These are phyloP conservation scores for Aspergillus nidulans DNA, from an alignment of 495 filamentous ascomycete genomes.

Conservation along the genomic window DNA sequence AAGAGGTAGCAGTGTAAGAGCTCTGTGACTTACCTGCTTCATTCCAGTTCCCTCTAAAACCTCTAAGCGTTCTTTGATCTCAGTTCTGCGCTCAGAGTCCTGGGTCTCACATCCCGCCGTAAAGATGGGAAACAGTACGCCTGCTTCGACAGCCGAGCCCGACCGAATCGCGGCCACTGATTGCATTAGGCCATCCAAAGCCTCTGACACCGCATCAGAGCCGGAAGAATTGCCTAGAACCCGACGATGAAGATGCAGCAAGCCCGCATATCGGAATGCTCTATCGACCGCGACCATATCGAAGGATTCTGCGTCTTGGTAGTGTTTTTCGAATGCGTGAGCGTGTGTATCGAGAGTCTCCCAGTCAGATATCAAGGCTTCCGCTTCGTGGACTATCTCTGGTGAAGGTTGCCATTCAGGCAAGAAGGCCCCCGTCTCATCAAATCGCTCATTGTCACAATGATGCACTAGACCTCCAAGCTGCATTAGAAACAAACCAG, in stretches of 20 bases:
- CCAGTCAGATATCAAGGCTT: constrained; percentile 51
- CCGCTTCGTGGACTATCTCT: constrained; percentile 50
- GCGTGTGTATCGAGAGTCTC: constrained; percentile 27
- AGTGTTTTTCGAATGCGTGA: constrained; percentile 32
- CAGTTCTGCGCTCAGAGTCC: constrained; percentile 48
- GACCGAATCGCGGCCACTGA: constrained; percentile 58
- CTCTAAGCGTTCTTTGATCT: constrained; percentile 64
- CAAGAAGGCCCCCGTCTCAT: constrained; percentile 47
- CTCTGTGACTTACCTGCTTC: constrained; percentile 53
- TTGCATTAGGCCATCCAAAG: constrained; percentile 58
- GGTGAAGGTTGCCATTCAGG: constrained; percentile 56
- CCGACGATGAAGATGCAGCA: constrained; percentile 72
- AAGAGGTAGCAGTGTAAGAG: not conserved
- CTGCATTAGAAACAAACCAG: constrained; percentile 65
- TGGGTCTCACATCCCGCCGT: constrained; percentile 74
- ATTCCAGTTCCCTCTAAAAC: constrained; percentile 71
- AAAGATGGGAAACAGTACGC: constrained; percentile 78
- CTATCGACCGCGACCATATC: constrained; percentile 77
- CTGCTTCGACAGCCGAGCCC: constrained; percentile 69
- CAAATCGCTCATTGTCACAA: constrained; percentile 66
- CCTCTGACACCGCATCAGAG: constrained; percentile 56
- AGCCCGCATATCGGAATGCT: constrained; percentile 75
- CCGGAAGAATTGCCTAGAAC: constrained; percentile 57
- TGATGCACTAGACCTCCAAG: constrained; percentile 68
- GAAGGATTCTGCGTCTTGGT: constrained; percentile 25